Percentiles rank a stretch among this genome's conserved stretches.
phyloP scores from a whole-genome alignment of 495 filamentous ascomycete genomes.

The Hyaloscypha bicolor region DNA sequence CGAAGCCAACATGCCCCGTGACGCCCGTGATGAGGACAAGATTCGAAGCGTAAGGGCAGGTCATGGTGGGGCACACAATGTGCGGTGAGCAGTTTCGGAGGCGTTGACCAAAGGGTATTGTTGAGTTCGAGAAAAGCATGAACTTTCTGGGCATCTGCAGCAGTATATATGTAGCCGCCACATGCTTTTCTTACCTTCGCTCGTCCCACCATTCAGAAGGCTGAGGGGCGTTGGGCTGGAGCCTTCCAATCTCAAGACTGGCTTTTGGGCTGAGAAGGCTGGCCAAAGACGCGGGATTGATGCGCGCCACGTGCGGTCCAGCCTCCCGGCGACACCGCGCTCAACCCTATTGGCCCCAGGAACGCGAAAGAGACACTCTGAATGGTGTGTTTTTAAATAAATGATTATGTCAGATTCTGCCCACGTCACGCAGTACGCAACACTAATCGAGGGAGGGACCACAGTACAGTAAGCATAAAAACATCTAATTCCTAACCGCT shows the following conservation, averaged over 20 bases:
- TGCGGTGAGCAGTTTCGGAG: not conserved
- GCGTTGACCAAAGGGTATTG: not conserved
- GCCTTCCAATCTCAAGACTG: not conserved
- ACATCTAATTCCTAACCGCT: too few relatives aligned
- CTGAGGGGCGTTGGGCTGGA: not conserved
- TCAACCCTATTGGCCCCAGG: not conserved
- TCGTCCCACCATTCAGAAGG: not conserved
- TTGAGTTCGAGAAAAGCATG: not conserved
- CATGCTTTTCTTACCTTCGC: not conserved
- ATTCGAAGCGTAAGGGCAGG: not conserved
- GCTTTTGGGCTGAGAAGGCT: not conserved
- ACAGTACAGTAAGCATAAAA: too few relatives aligned
- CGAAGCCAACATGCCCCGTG: slow-evolving; percentile 13
- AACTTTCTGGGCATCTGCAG: not conserved
- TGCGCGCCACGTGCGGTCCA: not conserved
- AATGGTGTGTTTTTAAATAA: too few relatives aligned
- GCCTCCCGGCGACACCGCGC: not conserved
- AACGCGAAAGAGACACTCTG: not conserved
- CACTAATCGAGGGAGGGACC: too few relatives aligned
- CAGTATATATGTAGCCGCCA: not conserved
- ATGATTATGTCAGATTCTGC: too few relatives aligned
- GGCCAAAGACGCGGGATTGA: not conserved
- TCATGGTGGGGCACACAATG: not conserved
- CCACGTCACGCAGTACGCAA: too few relatives aligned
- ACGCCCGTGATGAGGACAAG: slow-evolving; percentile 33